These are phyloP conservation scores for Nakaseomyces uthaithaninus DNA, from an alignment of 1,139 yeast species.

Conservation along the genomic window DNA sequence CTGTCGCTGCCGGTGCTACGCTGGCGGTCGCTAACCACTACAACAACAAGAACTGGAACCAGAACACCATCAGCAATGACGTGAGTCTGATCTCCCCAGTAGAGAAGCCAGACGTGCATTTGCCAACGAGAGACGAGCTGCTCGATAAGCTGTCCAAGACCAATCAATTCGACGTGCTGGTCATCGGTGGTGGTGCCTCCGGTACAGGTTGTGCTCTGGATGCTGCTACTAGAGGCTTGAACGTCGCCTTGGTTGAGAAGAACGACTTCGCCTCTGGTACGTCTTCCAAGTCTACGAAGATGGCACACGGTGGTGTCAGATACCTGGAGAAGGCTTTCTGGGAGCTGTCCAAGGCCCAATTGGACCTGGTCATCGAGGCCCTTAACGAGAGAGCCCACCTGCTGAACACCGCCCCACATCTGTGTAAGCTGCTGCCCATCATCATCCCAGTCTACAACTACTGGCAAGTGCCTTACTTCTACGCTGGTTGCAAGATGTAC, in stretches of 20 bases:
- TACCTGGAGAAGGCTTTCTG: conserved; percentile 92
- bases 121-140: conserved; percentile 35
- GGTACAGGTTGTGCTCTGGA: conserved; percentile 93
- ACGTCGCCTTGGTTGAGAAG: conserved; percentile 79
- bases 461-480: conserved; percentile 96
- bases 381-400: conserved; percentile 85
- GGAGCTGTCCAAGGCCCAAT: conserved; percentile 81
- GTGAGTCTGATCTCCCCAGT: conserved; percentile 9
- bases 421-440: conserved; percentile 79
- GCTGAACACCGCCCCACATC: conserved; percentile 88
- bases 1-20: conserved; percentile 15
- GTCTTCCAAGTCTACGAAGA: conserved; percentile 89
- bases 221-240: conserved; percentile 83
- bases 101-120: conserved; percentile 8
- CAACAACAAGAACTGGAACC: conserved; percentile 2
- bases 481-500: conserved; percentile 85
- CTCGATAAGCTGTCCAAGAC: conserved; percentile 35
- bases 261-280: conserved; percentile 90
- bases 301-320: conserved; percentile 97
- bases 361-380: conserved; percentile 89
- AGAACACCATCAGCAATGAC: background rate
- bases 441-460: conserved; percentile 91
- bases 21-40: conserved; percentile 6
- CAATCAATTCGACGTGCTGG: conserved; percentile 65
- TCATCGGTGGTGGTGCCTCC: conserved; percentile 95